Conservation (phyloP, 1,139 yeast species). For the Debaryomyces psychrophilus region DNA sequence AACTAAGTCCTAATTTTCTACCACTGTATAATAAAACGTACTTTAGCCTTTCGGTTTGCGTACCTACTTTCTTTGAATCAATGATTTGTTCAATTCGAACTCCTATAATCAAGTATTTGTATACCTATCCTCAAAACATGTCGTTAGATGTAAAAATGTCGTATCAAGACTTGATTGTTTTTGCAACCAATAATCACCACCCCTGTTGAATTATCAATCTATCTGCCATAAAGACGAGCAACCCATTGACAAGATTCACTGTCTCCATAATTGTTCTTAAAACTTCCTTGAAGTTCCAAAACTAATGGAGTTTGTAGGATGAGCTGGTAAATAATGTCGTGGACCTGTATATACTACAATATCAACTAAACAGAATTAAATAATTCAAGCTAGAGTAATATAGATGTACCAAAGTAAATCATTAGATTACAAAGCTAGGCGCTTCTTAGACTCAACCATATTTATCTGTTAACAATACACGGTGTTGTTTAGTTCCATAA, state of each 20-base stretch:
- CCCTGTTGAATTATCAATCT: too few relatives aligned
- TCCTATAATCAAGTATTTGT: neutral
- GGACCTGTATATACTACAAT: neutral
- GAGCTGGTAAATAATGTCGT: neutral
- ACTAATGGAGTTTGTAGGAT: neutral
- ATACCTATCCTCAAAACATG: neutral
- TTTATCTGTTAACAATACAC: neutral
- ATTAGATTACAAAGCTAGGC: neutral
- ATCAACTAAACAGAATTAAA: neutral
- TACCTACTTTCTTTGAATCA: neutral
- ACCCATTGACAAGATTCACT: too few relatives aligned
- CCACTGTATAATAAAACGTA: neutral
- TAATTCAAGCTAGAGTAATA: neutral
- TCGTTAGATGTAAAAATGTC: constrained; percentile 1
- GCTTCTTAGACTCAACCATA: neutral
- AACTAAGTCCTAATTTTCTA: neutral
- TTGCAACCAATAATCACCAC: neutral
- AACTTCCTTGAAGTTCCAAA: neutral
- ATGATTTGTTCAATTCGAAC: neutral
- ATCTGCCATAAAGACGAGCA: too few relatives aligned
- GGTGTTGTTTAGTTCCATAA: constrained; percentile 2
- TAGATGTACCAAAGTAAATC: neutral
- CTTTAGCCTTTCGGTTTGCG: neutral
- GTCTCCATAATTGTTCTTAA: neutral
- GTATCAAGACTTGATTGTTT: neutral